A percentile compares a stretch with the other conserved stretches of the same genome.
Evolutionary conservation across 2,329 filamentous ascomycete genomes (phyloP).

Genomic region (Bipolaris bicolor): DNA sequence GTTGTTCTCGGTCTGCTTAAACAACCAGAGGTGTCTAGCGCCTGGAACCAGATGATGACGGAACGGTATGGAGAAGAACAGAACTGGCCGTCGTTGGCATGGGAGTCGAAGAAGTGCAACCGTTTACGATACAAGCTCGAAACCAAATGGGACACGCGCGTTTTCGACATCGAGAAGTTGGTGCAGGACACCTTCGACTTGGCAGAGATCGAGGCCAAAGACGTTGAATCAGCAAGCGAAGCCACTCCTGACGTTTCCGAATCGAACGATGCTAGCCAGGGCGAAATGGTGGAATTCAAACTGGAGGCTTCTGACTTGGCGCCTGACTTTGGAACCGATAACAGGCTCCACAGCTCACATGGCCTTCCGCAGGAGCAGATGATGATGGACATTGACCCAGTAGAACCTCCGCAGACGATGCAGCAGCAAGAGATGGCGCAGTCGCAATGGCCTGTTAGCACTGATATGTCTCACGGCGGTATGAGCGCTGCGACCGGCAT

Average conservation of each 20-base stretch:
- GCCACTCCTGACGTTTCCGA: constrained; percentile 34
- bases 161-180: constrained; percentile 61
- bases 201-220: constrained; percentile 47
- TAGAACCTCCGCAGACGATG: constrained; percentile 40
- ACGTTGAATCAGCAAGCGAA: constrained; percentile 34
- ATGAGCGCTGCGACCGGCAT: constrained; percentile 39
- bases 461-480: constrained; percentile 38
- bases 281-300: constrained; percentile 46
- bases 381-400: constrained; percentile 47
- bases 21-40: constrained; percentile 65
- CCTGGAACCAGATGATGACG: constrained; percentile 65
- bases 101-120: constrained; percentile 69
- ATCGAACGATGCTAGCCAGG: constrained; percentile 32
- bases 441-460: constrained; percentile 44
- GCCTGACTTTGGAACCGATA: constrained; percentile 29
- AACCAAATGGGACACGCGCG: constrained; percentile 64
- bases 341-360: constrained; percentile 40
- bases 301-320: constrained; percentile 42
- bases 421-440: constrained; percentile 39
- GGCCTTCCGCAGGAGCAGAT: constrained; percentile 37
- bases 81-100: constrained; percentile 54
- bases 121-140: constrained; percentile 70
- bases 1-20: constrained; percentile 72
- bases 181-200: constrained; percentile 65
- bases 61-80: constrained; percentile 62